Base-by-base conservation (phyloP, 1,139 yeast genomes). In the Scheffersomyces quercinus region DNA sequence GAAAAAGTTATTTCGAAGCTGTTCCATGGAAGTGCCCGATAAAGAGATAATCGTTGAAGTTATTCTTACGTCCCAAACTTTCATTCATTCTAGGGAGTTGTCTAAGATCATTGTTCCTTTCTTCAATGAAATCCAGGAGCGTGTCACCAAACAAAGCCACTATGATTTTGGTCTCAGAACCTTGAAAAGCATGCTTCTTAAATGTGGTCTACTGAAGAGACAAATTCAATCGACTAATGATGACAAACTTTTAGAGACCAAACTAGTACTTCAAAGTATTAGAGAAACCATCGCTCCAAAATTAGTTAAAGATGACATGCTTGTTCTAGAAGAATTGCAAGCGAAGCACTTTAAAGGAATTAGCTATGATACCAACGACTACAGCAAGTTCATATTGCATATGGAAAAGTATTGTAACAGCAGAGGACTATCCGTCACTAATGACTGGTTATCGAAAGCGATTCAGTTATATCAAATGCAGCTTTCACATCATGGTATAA, bases 161-260 rank as follows among this genome's bases (percentile, higher is more conserved):
- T 93, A 93, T 56, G 97, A 93, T 56, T 93, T 93, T 73, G 97
- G 98, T 0, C 68, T 91, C 35, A 73, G 97, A 46, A 84, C 96
- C 0, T 62, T 91, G 44, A 91, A 90, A 57, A 74, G 81, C 37
- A 81, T 85, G 0, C 63, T 91, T 35, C 62, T 71, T 4, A 74
- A 76, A 44, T 82, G 91, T 54, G 91, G 93, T 0, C 54, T 59
- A 12, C 58, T 81, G 3, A 74, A 70, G 47, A 59, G 81, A 39
- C 31, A 44, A n/a, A 28, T 15, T 7, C 26, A 20, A 20, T 12
- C 13, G 3, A 29, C 30, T 6, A 39, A 40, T 2, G 50, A 47
- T 31, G 28, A 41, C 14, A 34, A 39, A 39, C 37, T 32, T 11
- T 38, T 48, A 4, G 87, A 83, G 49, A 44, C 56, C 0, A 61